These are phyloP conservation scores for Teratosphaeriaceae sp. DNA, from an alignment of 2,329 filamentous ascomycete genomes.

Conservation along the genomic window DNA sequence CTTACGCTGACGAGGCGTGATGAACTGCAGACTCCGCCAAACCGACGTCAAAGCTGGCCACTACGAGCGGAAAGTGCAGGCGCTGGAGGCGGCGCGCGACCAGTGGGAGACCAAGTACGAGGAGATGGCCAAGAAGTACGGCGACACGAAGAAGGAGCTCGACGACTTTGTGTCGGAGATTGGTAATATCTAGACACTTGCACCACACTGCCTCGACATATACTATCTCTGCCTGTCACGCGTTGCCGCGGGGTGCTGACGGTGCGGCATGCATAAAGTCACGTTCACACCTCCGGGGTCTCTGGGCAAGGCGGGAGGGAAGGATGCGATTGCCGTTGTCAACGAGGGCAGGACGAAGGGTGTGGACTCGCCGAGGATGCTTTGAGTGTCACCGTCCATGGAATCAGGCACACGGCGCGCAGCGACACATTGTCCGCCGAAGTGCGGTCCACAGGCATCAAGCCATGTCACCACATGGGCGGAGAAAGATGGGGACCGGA, in stretches of 20 bases:
- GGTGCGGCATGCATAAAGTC: neutral
- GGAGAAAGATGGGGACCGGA: too few relatives aligned
- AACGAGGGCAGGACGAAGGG: neutral
- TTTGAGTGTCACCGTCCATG: too few relatives aligned
- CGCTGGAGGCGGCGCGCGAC: constrained; percentile 84
- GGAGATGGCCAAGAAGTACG: constrained; percentile 91
- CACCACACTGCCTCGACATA: neutral
- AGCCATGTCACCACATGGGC: neutral
- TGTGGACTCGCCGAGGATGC: constrained; percentile 1
- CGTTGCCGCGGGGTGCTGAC: neutral
- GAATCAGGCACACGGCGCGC: too few relatives aligned
- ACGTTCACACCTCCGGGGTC: constrained; percentile 2
- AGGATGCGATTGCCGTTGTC: neutral
- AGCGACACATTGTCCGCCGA: too few relatives aligned
- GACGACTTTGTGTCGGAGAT: constrained; percentile 87
- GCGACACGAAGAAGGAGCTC: constrained; percentile 76
- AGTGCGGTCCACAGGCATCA: neutral
- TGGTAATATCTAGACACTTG: constrained; percentile 68
- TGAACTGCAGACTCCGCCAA: constrained; percentile 71
- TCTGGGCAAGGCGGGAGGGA: constrained; percentile 1
- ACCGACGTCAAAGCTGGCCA: constrained; percentile 99
- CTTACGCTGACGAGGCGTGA: too few relatives aligned
- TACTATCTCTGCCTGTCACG: neutral
- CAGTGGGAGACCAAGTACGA: constrained; percentile 98
- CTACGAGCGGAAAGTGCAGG: constrained; percentile 98